Evolutionary conservation across 345 rosid species (phyloP).

Genomic region (Pelargonium nanum): DNA sequence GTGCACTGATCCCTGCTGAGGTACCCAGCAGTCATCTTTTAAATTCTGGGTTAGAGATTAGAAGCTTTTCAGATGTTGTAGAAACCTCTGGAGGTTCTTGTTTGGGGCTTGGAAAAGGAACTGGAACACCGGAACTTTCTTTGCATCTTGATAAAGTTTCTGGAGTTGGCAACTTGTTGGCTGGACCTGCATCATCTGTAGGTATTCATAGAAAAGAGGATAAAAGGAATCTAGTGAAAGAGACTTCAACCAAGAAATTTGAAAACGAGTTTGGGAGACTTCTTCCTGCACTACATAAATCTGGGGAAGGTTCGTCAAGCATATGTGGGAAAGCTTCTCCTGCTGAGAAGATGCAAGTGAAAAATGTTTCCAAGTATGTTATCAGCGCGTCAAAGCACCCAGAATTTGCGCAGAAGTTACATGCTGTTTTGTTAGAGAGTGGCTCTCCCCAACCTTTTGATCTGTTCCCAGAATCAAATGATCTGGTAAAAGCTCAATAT

Average conservation of each 20-base stretch:
- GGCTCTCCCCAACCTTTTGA: slow-evolving; percentile 86
- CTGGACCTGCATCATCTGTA: slow-evolving; percentile 24
- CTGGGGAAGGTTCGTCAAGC: slow-evolving; percentile 31
- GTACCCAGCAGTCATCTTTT: slow-evolving; percentile 64
- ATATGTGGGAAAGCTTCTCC: slow-evolving; percentile 37
- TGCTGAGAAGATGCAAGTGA: slow-evolving; percentile 70
- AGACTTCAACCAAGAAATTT: slow-evolving; percentile 42
- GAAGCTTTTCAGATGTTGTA: slow-evolving; percentile 31
- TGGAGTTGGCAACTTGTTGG: slow-evolving; percentile 17
- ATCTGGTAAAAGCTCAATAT: slow-evolving; percentile 29
- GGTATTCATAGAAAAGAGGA: slow-evolving; percentile 29
- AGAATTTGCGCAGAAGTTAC: slow-evolving; percentile 82
- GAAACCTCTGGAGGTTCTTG: slow-evolving; percentile 7
- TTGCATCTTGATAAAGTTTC: slow-evolving; percentile 14
- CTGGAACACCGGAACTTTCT: slow-evolving; percentile 22
- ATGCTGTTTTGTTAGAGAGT: slow-evolving; percentile 78
- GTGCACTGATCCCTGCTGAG: slow-evolving; percentile 78
- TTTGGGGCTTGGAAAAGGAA: slow-evolving; percentile 28
- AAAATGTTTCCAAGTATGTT: slow-evolving; percentile 75
- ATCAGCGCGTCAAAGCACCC: slow-evolving; percentile 84
- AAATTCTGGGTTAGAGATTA: slow-evolving; percentile 33
- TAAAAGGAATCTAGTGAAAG: slow-evolving; percentile 28
- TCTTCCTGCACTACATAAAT: slow-evolving; percentile 32
- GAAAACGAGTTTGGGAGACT: slow-evolving; percentile 62
- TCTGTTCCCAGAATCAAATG: slow-evolving; percentile 53